Conservation (phyloP, 2,329 filamentous ascomycete species). For the Fusarium setosum region DNA sequence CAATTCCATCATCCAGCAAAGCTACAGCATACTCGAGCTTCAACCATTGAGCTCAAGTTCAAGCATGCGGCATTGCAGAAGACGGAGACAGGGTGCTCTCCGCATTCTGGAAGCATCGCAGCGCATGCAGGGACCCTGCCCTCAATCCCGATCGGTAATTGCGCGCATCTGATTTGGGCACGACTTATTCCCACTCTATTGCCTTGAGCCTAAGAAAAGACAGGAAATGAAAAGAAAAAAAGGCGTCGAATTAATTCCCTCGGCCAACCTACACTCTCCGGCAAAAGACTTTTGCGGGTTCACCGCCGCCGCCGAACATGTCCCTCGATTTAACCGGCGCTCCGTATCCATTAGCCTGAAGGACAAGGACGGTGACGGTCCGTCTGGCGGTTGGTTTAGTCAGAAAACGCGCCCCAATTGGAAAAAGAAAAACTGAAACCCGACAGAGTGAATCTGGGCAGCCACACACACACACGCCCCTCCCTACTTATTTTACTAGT, state of each 20-base stretch:
- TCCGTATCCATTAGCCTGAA: slow-evolving; percentile 33
- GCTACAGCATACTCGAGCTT: not conserved
- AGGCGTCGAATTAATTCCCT: slow-evolving; percentile 9
- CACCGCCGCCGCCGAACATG: slow-evolving; percentile 5
- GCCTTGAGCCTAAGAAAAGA: not conserved
- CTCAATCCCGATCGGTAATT: slow-evolving; percentile 35
- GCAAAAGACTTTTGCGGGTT: not conserved
- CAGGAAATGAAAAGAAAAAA: too few relatives aligned
- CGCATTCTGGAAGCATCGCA: slow-evolving; percentile 14
- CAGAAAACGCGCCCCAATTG: slow-evolving; percentile 8
- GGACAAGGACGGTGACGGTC: not conserved
- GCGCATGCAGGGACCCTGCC: slow-evolving; percentile 33
- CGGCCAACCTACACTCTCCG: not conserved
- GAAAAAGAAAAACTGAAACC: not conserved
- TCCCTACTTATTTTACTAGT: slow-evolving; percentile 6
- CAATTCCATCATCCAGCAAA: not conserved
- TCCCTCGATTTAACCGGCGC: slow-evolving; percentile 27
- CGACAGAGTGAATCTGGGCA: not conserved
- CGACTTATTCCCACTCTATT: slow-evolving; percentile 23
- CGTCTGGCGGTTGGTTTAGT: slow-evolving; percentile 16
- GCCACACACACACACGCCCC: not conserved
- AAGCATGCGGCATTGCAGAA: too few relatives aligned
- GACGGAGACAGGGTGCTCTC: not conserved
- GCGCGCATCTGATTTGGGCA: slow-evolving; percentile 24
- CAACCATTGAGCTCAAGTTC: slow-evolving; percentile 2